Base-by-base conservation (phyloP, 78 protist genomes). In the Dictyostelium firmibasis region DNA sequence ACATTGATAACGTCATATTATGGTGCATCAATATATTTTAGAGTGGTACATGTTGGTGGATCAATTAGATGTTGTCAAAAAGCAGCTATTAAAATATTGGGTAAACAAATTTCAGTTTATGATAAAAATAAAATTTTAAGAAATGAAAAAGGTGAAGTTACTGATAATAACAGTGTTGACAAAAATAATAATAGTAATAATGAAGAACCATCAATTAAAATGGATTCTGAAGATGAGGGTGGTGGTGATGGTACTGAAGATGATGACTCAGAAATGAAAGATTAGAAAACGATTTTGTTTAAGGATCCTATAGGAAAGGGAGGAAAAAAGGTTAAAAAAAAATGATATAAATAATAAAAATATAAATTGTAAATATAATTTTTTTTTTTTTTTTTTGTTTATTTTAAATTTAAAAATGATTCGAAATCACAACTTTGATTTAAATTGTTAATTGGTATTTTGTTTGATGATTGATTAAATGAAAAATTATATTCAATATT, bases 11-110 rank as follows among this genome's bases (percentile, higher is more conserved):
- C 92, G 14, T 44, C 64, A 16, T 86, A 60, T 60, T 25, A 75
- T 25, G 47, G n/a, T 14, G 27, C 27, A 9, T 60, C 76, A 13
- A 31, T 75, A 2, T 86, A 86, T 77, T 76, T 86, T 86, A 74
- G 92, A 86, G 75, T 76, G 13, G 29, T 86, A 16, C 92, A 86
- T 77, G 53, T 86, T 5, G 31, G 76, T 20, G 92, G 92, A 60
- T 36, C 67, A 25, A 47, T 86, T n/a, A 86, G 44, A 57, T 23
- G 29, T 7, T 47, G 77, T 76, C 92, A 86, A 36, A 86, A 76
- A 60, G 72, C 84, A 36, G 57, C 88, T 38, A 23, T 83, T 14
- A 35, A 67, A 64, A 33, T 69, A 50, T 76, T 86, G 20, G 35
- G 38, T 9, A 76, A 76, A 76, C 29, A 35, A 76, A 76, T 76